Evolutionary conservation across 1,284 basidiomycete species (phyloP).

Genomic region (Mycosarcoma mackinlayi): DNA sequence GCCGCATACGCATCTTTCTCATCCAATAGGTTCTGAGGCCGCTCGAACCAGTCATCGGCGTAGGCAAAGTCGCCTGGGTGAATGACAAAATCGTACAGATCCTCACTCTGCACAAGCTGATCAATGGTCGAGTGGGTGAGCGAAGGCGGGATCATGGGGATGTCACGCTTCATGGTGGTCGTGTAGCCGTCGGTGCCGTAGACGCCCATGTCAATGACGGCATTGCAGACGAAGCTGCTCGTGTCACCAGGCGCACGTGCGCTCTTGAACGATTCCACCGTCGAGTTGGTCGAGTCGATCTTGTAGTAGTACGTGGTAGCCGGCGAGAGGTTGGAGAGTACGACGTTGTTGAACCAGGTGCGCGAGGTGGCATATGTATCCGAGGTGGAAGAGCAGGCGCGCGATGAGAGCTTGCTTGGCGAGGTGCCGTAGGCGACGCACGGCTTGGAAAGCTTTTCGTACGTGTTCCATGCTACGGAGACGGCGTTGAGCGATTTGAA

Average conservation of each 20-base stretch:
- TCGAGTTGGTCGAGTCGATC: slow-evolving; percentile 44
- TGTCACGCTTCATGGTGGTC: slow-evolving; percentile 44
- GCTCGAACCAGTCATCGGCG: slow-evolving; percentile 66
- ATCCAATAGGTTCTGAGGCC: slow-evolving; percentile 41
- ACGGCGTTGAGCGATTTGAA: slow-evolving; percentile 41
- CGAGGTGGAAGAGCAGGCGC: slow-evolving; percentile 37
- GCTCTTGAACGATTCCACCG: slow-evolving; percentile 35
- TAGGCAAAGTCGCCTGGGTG: slow-evolving; percentile 68
- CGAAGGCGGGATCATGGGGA: slow-evolving; percentile 31
- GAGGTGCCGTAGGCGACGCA: slow-evolving; percentile 48
- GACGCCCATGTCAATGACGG: slow-evolving; percentile 69
- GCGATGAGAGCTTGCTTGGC: slow-evolving; percentile 6
- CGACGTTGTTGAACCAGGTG: slow-evolving; percentile 53
- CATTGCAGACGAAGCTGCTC: slow-evolving; percentile 56
- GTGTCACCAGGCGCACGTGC: slow-evolving; percentile 27
- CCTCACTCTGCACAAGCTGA: slow-evolving; percentile 21
- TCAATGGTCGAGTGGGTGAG: slow-evolving; percentile 45
- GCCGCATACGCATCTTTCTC: slow-evolving; percentile 41
- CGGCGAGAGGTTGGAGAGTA: slow-evolving; percentile 33
- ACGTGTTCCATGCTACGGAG: slow-evolving; percentile 58
- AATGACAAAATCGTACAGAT: slow-evolving; percentile 46
- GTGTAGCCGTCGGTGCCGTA: slow-evolving; percentile 67
- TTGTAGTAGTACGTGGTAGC: slow-evolving; percentile 56
- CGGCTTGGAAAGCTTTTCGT: slow-evolving; percentile 26
- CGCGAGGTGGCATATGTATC: slow-evolving; percentile 53